Percentiles rank a stretch among this genome's conserved stretches.
These are phyloP conservation scores for Penicillium sp. DNA, from an alignment of 2,329 filamentous ascomycete genomes.

Conservation along the genomic window DNA sequence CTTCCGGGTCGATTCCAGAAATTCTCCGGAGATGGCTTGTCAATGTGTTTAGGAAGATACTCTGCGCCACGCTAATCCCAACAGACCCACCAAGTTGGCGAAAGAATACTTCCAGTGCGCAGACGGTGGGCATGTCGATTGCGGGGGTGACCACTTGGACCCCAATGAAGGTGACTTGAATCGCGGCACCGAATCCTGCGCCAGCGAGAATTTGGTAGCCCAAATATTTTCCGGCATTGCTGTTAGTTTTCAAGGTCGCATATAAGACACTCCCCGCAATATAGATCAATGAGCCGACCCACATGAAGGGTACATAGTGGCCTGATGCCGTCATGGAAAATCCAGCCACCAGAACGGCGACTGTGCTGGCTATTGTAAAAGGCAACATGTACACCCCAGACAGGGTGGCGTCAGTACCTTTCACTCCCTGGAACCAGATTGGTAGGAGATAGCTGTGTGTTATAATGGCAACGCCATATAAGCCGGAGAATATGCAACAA, in stretches of 20 bases:
- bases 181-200: conserved; percentile 4
- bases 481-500: conserved; percentile 7
- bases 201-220: conserved; percentile 8
- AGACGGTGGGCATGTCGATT: conserved; percentile 10
- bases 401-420: conserved; percentile 9
- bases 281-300: neutral
- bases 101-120: conserved; percentile 10
- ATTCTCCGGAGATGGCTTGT: conserved; percentile 1
- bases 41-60: conserved; percentile 6
- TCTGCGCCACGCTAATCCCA: conserved; percentile 11
- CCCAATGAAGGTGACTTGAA: conserved; percentile 11
- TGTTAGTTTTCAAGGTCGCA: neutral
- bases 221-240: conserved; percentile 3
- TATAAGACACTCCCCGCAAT: conserved; percentile 4
- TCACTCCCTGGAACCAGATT: conserved; percentile 11
- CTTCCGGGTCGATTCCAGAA: neutral
- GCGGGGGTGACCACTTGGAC: conserved; percentile 12
- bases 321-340: conserved; percentile 6
- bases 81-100: conserved; percentile 8
- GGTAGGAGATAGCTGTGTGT: conserved; percentile 8
- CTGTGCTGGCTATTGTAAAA: conserved; percentile 2
- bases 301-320: conserved; percentile 10
- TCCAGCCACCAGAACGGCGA: conserved; percentile 1
- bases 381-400: conserved; percentile 10
- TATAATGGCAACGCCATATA: conserved; percentile 1